A percentile compares a stretch with the other conserved stretches of the same genome.
These are phyloP conservation scores for Hypoxylon trugodes DNA, from an alignment of 495 filamentous ascomycete genomes.

Conservation along the genomic window DNA sequence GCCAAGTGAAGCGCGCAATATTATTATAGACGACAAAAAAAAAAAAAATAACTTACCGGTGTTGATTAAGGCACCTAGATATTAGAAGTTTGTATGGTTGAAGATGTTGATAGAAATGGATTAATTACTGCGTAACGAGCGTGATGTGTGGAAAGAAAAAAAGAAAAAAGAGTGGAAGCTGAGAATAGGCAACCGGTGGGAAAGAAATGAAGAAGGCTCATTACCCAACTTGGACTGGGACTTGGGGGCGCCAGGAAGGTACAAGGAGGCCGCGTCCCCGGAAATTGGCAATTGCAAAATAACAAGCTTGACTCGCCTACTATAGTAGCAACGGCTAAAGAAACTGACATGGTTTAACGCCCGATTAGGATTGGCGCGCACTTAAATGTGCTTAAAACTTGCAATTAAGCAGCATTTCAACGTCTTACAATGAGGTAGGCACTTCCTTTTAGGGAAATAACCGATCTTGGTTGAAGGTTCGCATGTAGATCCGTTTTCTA, in stretches of 20 bases:
- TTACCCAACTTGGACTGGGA: neutral
- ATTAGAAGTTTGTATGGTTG: conserved; percentile 32
- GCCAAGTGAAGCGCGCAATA: neutral
- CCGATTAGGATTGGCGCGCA: conserved; percentile 14
- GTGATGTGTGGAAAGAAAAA: conserved; percentile 14
- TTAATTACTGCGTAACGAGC: conserved; percentile 24
- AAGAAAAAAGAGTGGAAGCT: conserved; percentile 23
- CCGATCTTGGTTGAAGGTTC: conserved; percentile 17
- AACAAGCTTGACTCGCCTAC: conserved; percentile 13
- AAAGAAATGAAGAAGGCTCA: conserved; percentile 23
- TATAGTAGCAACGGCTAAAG: conserved; percentile 15
- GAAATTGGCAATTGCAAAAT: conserved; percentile 32
- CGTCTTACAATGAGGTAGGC: neutral
- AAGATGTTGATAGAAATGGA: conserved; percentile 17
- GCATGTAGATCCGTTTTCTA: conserved; percentile 18
- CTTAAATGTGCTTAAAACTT: conserved; percentile 1
- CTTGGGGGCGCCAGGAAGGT: conserved; percentile 22
- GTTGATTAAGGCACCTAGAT: conserved; percentile 4
- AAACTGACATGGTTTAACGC: conserved; percentile 9
- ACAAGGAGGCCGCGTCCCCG: conserved; percentile 19
- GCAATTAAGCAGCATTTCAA: conserved; percentile 9
- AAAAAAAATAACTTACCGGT: conserved; percentile 22
- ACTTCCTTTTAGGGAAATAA: conserved; percentile 9
- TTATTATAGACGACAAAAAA: neutral
- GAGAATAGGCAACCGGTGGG: conserved; percentile 9